phyloP scores from a whole-genome alignment of 225 moss, liverwort and hornwort genomes.

The Sphagnum contortum region DNA sequence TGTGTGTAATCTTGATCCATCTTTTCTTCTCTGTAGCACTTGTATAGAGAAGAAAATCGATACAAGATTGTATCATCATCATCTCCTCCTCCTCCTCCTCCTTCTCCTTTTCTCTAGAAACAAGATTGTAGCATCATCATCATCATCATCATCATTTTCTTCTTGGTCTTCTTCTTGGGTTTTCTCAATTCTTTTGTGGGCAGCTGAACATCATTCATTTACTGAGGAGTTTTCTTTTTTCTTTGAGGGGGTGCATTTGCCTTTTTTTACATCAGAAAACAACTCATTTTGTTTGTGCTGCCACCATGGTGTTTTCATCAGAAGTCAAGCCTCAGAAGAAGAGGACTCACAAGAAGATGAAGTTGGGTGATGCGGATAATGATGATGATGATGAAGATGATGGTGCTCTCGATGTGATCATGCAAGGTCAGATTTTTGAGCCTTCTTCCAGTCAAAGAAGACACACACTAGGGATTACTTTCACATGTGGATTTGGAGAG shows the following conservation, averaged over 20 bases:
- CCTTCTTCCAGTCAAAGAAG: too few species aligned
- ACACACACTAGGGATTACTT: too few species aligned
- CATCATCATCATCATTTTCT: background rate
- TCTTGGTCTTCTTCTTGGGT: background rate
- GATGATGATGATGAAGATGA: constrained; percentile 16
- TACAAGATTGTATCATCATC: background rate
- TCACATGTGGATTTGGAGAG: too few species aligned
- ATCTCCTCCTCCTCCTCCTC: too few species aligned
- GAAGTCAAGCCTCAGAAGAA: constrained; percentile 9
- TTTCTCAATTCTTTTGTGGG: too few species aligned
- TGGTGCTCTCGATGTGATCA: constrained; percentile 10
- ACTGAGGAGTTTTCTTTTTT: too few species aligned
- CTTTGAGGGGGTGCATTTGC: too few species aligned
- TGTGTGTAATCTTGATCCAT: background rate
- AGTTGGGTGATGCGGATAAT: background rate
- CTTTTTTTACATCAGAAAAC: too few species aligned
- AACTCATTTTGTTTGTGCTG: too few species aligned
- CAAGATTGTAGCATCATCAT: background rate
- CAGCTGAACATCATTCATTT: too few species aligned
- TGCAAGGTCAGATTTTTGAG: constrained; percentile 8
- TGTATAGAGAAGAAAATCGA: background rate
- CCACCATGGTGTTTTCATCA: too few species aligned
- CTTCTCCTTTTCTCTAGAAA: too few species aligned
- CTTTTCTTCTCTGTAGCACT: background rate
- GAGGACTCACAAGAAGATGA: constrained; percentile 24